phyloP scores from a whole-genome alignment of 306 rosid genomes.

The Canavalia ensiformis region DNA sequence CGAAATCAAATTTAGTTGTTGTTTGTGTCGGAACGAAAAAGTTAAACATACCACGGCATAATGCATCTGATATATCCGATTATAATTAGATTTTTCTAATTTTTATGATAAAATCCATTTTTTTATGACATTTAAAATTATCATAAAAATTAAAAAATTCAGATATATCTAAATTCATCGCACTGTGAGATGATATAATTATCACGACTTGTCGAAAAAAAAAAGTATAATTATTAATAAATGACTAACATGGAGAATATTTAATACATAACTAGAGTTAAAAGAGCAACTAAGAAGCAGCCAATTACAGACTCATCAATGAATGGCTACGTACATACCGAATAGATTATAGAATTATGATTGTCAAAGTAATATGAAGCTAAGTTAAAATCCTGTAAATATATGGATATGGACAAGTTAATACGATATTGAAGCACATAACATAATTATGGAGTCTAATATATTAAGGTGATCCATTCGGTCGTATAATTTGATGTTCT shows the following conservation, averaged over 20 bases:
- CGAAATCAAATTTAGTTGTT: background rate
- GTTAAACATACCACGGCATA: too few relatives aligned
- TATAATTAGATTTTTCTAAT: too few relatives aligned
- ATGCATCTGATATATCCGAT: too few relatives aligned
- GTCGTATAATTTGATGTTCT: background rate
- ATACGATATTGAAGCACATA: background rate
- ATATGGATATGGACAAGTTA: background rate
- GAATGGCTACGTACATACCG: background rate
- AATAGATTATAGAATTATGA: background rate
- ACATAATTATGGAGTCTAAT: background rate
- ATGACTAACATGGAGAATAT: background rate
- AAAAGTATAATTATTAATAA: background rate
- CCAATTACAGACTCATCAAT: background rate
- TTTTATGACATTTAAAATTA: too few relatives aligned
- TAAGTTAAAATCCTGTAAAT: background rate
- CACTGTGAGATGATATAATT: too few relatives aligned
- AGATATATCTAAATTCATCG: too few relatives aligned
- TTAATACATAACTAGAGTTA: background rate
- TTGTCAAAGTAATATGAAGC: background rate
- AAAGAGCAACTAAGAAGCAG: constrained; percentile 2
- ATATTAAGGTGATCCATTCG: constrained; percentile 17
- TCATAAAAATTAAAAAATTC: too few relatives aligned
- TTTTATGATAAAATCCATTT: too few relatives aligned
- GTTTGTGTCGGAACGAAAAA: background rate
- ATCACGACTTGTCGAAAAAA: background rate